Evolutionary conservation across 78 protist species (phyloP).

Genomic region (slime mould (Dictyostelium discoideum)): DNA sequence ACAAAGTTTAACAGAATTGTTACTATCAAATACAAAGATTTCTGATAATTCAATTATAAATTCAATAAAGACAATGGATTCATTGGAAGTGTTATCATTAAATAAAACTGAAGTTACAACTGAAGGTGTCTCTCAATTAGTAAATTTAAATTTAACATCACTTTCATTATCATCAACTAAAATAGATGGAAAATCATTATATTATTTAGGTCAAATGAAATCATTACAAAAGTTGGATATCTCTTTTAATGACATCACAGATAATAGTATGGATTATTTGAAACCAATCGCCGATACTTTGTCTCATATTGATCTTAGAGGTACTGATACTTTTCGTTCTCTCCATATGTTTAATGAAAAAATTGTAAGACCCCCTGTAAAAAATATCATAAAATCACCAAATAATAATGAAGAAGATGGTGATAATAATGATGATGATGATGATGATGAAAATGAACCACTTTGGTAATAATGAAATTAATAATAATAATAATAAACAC

Average conservation of each 20-base stretch:
- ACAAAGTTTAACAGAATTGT: background rate
- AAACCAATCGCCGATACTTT: background rate
- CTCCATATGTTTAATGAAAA: background rate
- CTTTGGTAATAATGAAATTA: background rate
- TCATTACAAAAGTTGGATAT: conserved; percentile 11
- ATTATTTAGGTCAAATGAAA: background rate
- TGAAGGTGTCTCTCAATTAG: background rate
- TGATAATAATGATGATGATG: background rate
- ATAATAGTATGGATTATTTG: background rate
- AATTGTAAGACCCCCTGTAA: background rate
- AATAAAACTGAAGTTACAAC: conserved; percentile 38
- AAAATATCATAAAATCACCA: background rate
- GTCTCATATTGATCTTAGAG: conserved; percentile 22
- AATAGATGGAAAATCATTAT: conserved; percentile 1
- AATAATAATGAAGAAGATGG: background rate
- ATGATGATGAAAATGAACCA: background rate
- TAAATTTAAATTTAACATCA: background rate
- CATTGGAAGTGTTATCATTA: conserved; percentile 8
- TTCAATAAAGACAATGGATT: background rate
- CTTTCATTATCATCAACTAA: conserved; percentile 25
- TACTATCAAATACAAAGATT: conserved; percentile 47
- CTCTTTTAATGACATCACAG: conserved; percentile 27
- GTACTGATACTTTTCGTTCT: conserved; percentile 36
- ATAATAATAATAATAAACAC: background rate
- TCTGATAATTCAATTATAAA: background rate